Evolutionary conservation across 345 rosid species (phyloP).

Genomic region (Conringia planisiliqua): DNA sequence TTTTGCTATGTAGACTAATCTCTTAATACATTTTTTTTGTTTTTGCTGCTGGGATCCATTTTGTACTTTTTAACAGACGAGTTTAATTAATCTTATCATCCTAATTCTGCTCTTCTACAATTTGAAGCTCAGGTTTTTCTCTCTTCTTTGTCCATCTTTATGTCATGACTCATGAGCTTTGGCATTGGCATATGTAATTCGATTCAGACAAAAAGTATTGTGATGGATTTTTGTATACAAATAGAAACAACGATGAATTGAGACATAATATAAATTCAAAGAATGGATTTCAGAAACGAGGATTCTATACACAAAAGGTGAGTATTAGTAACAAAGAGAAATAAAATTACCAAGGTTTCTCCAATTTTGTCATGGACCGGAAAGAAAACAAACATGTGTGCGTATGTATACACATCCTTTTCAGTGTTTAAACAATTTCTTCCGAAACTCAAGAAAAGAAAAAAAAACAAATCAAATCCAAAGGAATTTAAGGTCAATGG

Average conservation of each 20-base stretch:
- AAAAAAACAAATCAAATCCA: neutral
- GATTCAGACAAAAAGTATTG: neutral
- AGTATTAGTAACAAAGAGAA: neutral
- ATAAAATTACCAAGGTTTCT: slow-evolving; percentile 13
- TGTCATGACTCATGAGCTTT: neutral
- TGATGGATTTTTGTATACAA: neutral
- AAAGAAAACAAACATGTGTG: slow-evolving; percentile 15
- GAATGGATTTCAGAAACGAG: slow-evolving; percentile 8
- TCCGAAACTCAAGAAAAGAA: neutral
- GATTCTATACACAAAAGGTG: slow-evolving; percentile 5
- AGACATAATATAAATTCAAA: neutral
- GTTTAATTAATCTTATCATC: slow-evolving; percentile 5
- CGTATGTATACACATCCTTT: slow-evolving; percentile 13
- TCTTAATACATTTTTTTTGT: neutral
- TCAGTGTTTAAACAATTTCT: neutral
- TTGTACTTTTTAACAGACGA: slow-evolving; percentile 26
- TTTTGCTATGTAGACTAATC: slow-evolving; percentile 32
- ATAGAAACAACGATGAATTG: neutral
- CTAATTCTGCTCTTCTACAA: neutral
- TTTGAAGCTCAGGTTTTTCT: neutral
- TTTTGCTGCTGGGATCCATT: slow-evolving; percentile 3
- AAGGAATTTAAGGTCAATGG: neutral
- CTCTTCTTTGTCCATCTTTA: neutral
- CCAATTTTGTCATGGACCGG: slow-evolving; percentile 1
- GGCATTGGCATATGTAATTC: neutral